phyloP scores from a whole-genome alignment of 2,329 filamentous ascomycete genomes.

The Mycosphaerella arachidis region DNA sequence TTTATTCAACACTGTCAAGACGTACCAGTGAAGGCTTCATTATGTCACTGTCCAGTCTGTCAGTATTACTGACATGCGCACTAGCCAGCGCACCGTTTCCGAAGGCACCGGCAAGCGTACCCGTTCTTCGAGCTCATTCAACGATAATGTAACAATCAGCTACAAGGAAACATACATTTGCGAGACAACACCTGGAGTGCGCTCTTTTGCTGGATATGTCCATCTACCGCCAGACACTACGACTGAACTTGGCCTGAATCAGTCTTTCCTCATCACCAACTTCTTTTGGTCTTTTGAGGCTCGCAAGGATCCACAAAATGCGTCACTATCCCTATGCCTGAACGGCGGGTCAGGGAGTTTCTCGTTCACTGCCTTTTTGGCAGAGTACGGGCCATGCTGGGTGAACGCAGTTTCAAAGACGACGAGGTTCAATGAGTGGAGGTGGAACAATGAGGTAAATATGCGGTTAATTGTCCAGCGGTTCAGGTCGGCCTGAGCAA shows the following conservation, averaged over 20 bases:
- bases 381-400: conserved; percentile 51
- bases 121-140: conserved; percentile 1
- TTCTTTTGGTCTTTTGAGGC: conserved; percentile 50
- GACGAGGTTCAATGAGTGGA: conserved; percentile 51
- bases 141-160: conserved; percentile 15
- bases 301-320: conserved; percentile 26
- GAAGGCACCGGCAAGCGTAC: conserved; percentile 9
- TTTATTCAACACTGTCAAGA: background rate
- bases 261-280: background rate
- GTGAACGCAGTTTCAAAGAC: conserved; percentile 51
- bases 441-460: conserved; percentile 57
- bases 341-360: conserved; percentile 46
- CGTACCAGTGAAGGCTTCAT: background rate
- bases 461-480: conserved; percentile 62
- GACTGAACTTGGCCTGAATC: conserved; percentile 1
- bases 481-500: conserved; percentile 55
- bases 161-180: conserved; percentile 39
- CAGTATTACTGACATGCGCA: background rate
- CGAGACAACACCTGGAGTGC: conserved; percentile 54
- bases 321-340: conserved; percentile 56
- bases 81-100: conserved; percentile 7
- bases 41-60: background rate
- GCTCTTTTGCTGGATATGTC: conserved; percentile 57
- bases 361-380: conserved; percentile 47
- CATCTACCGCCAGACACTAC: conserved; percentile 37